Base-by-base conservation (phyloP, 2,329 filamentous ascomycete species). In the Aspergillus japonicus region DNA sequence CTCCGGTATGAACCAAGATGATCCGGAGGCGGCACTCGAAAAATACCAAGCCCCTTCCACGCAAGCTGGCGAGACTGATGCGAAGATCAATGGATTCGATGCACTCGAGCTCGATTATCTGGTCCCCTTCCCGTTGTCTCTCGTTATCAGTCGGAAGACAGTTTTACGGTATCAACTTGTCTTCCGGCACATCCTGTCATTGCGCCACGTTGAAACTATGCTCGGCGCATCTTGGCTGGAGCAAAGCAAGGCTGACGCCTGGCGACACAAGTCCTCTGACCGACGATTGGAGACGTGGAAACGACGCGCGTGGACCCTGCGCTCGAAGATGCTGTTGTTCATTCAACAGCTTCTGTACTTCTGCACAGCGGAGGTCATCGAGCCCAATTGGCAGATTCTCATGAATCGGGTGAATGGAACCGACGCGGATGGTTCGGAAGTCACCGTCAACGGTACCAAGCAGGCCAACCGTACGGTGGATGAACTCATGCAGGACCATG, bases 401-500 rank as follows among this genome's bases (percentile, higher is more conserved):
- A 97, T 97, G 92, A 87, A 89, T n/a, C 84, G 91, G 33, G 82
- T 98, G 5, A 89, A 88, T 47, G 81, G 83, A 7, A 80, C 85
- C 8, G 80, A 82, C 63, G 79, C 78, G 7, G 68, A 76, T 61
- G 69, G 71, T 7, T 73, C 69, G 47, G 75, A 72, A 67, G 69
- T 74, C 55, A 70, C 71, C 6, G 71, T 70, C 57, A 78, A 71
- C 63, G 76, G 73, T 29, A 74, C 71, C 35, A 78, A 74, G 56
- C 78, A 83, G 58, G 82, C 82, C n/a, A 87, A 86, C 68, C 76
- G 92, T 42, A 99, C 95, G 0, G 95, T 99, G 1, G 95, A 99
- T 71, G 92, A 98, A 78, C 79, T 99, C 71, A 99, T 99, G 95
- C 92, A 98, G 78, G 93, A 98, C 71, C 95, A 99, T 77, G 93